These are phyloP conservation scores for Aspergillus awamori DNA, from an alignment of 2,329 filamentous ascomycete species.

Conservation along the genomic window DNA sequence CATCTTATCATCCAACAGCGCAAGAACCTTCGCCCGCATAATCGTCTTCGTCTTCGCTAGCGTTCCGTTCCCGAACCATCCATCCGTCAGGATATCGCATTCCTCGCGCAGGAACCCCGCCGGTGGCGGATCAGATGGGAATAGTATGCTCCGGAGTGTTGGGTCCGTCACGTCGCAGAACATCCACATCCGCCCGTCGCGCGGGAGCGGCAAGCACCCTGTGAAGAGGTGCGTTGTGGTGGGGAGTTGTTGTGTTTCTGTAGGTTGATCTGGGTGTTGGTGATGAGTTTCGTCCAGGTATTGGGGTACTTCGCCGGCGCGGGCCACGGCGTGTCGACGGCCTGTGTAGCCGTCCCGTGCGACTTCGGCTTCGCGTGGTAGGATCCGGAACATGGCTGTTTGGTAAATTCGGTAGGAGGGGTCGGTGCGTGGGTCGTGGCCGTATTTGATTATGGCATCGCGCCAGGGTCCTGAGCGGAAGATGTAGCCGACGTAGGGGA, in stretches of 20 bases:
- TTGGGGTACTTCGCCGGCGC: conserved; percentile 19
- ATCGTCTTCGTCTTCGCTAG: conserved; percentile 82
- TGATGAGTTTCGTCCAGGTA: background rate
- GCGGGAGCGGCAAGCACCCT: conserved; percentile 67
- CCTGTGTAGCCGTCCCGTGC: conserved; percentile 34
- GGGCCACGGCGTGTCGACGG: conserved; percentile 33
- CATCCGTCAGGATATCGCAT: conserved; percentile 67
- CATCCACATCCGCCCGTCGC: conserved; percentile 91
- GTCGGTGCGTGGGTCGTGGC: conserved; percentile 79
- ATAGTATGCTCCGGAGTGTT: conserved; percentile 67
- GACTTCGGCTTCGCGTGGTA: conserved; percentile 39
- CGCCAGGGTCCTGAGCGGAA: conserved; percentile 92
- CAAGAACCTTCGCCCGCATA: conserved; percentile 82
- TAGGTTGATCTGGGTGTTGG: background rate
- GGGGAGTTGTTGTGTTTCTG: background rate
- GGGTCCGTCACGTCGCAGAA: conserved; percentile 89
- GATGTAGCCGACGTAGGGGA: conserved; percentile 86
- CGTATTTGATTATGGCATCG: conserved; percentile 82
- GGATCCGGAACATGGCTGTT: conserved; percentile 81
- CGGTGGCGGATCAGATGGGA: conserved; percentile 56
- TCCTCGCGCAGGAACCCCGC: conserved; percentile 57
- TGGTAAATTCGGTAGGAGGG: conserved; percentile 81
- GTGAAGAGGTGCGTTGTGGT: conserved; percentile 72
- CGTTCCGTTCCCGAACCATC: conserved; percentile 82
- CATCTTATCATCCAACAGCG: conserved; percentile 54